These are phyloP conservation scores for Penicillium thymicola DNA, from an alignment of 2,329 filamentous ascomycete species.

Conservation along the genomic window DNA sequence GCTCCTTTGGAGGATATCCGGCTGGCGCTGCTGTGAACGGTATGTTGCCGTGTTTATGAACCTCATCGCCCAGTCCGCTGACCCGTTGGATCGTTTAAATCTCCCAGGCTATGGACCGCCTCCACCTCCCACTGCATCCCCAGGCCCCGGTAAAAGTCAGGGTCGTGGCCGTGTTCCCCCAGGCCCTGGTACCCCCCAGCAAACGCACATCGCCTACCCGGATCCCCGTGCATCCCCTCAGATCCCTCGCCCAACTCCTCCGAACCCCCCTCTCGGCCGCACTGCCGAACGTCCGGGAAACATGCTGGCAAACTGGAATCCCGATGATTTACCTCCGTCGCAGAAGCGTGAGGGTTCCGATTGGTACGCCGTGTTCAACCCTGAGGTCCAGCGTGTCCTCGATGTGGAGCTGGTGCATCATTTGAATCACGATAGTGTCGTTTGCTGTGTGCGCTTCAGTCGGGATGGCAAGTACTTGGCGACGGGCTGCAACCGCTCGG, in stretches of 20 bases:
- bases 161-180: slow-evolving; percentile 62
- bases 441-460: slow-evolving; percentile 97
- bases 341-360: slow-evolving; percentile 86
- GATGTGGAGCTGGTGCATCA: slow-evolving; percentile 95
- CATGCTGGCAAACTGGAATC: slow-evolving; percentile 79
- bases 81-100: slow-evolving; percentile 37
- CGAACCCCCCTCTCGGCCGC: slow-evolving; percentile 45
- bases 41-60: slow-evolving; percentile 40
- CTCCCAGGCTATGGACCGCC: slow-evolving; percentile 70
- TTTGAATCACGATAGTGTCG: slow-evolving; percentile 88
- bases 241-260: slow-evolving; percentile 77
- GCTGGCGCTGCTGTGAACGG: slow-evolving; percentile 62
- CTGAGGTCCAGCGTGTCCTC: slow-evolving; percentile 78
- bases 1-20: slow-evolving; percentile 69
- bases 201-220: slow-evolving; percentile 83
- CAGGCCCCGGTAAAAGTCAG: slow-evolving; percentile 66
- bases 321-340: slow-evolving; percentile 77
- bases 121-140: slow-evolving; percentile 80
- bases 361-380: slow-evolving; percentile 98
- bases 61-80: slow-evolving; percentile 45
- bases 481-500: slow-evolving; percentile 95
- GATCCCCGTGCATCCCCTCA: slow-evolving; percentile 80
- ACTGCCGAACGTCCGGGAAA: slow-evolving; percentile 55
- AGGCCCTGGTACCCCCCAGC: slow-evolving; percentile 81
- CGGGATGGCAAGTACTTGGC: slow-evolving; percentile 93